Percentiles rank a stretch among this genome's conserved stretches.
phyloP scores from a whole-genome alignment of 2,329 filamentous ascomycete species.

The Xylaria sp. region DNA sequence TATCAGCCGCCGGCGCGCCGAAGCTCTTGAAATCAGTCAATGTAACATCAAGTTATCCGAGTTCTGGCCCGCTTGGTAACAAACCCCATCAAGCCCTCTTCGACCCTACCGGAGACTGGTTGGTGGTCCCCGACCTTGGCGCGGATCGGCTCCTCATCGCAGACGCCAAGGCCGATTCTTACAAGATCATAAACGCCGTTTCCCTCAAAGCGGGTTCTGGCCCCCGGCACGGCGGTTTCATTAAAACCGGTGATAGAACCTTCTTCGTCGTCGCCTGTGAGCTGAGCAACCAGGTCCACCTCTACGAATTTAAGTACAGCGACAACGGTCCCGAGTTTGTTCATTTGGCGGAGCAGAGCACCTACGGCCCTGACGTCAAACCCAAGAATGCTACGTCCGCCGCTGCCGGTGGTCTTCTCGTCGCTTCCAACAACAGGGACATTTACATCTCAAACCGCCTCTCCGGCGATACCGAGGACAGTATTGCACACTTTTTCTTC shows the following conservation, averaged over 20 bases:
- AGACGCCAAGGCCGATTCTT: constrained; percentile 55
- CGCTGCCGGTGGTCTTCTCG: constrained; percentile 57
- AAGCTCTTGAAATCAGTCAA: constrained; percentile 53
- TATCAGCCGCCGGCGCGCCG: constrained; percentile 48
- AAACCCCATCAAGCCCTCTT: constrained; percentile 60
- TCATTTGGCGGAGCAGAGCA: constrained; percentile 52
- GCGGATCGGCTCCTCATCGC: constrained; percentile 59
- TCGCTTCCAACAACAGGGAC: constrained; percentile 55
- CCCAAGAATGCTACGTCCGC: constrained; percentile 52
- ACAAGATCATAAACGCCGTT: constrained; percentile 50
- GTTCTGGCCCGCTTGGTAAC: constrained; percentile 44
- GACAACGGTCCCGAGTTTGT: constrained; percentile 51
- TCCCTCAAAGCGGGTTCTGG: constrained; percentile 55
- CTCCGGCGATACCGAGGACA: constrained; percentile 57
- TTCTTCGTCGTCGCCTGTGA: constrained; percentile 62
- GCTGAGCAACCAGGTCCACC: constrained; percentile 56
- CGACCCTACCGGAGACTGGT: constrained; percentile 61
- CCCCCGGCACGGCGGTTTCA: constrained; percentile 63
- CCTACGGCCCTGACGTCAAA: constrained; percentile 51
- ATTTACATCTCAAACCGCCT: constrained; percentile 64
- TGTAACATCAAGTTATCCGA: constrained; percentile 49
- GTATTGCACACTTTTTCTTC: constrained; percentile 58
- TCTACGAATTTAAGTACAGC: constrained; percentile 55
- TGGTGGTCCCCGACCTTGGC: constrained; percentile 61
- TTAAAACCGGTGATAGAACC: constrained; percentile 50